These are phyloP conservation scores for Ceratocystis variospora DNA, from an alignment of 2,329 filamentous ascomycete genomes.

Conservation along the genomic window DNA sequence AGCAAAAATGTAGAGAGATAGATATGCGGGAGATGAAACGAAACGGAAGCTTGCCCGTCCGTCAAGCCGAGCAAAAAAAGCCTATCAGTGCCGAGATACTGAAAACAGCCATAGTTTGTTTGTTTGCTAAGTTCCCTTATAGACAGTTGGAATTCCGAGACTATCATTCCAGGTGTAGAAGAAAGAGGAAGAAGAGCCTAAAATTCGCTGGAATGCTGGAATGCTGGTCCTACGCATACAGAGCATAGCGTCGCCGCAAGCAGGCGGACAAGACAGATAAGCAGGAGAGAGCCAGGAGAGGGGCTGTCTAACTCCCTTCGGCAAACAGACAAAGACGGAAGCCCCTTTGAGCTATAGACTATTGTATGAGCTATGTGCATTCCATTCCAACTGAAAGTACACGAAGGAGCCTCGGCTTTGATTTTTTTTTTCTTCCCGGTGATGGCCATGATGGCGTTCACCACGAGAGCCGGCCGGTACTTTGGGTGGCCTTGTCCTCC, in stretches of 20 bases:
- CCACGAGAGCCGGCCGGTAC: not conserved
- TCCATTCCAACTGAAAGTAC: not conserved
- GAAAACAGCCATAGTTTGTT: not conserved
- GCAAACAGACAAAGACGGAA: not conserved
- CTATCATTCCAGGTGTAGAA: not conserved
- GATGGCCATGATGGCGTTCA: not conserved
- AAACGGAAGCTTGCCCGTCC: not conserved
- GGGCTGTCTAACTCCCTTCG: not conserved
- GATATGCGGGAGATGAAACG: not conserved
- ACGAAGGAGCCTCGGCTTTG: not conserved
- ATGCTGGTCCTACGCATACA: not conserved
- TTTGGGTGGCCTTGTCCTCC: not conserved
- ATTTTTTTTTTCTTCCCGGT: no score
- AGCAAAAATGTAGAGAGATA: no score
- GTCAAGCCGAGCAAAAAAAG: no score
- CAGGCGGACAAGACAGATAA: not conserved
- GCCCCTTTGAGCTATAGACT: not conserved
- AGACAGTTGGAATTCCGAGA: not conserved
- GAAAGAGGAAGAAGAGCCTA: not conserved
- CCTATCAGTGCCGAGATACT: no score
- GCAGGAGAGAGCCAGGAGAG: not conserved
- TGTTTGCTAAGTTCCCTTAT: not conserved
- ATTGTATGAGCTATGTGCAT: no score
- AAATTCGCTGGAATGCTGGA: not conserved
- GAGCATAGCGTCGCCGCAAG: not conserved